Evolutionary conservation across 306 rosid species (phyloP).

Genomic region (Rosa rugosa): DNA sequence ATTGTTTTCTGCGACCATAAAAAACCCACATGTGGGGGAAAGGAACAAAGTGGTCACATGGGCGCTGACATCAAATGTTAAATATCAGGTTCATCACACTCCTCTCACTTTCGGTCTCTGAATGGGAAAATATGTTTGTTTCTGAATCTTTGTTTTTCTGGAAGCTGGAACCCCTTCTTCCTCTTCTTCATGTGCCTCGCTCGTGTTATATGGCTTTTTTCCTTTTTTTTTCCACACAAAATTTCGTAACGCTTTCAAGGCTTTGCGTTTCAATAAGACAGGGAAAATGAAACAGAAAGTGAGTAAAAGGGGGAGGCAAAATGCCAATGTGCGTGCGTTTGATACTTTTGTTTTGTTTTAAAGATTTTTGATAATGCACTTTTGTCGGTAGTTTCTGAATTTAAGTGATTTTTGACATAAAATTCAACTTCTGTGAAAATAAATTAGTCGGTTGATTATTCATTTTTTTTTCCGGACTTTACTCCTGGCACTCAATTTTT

Average conservation of each 20-base stretch:
- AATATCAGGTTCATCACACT: slow-evolving; percentile 21
- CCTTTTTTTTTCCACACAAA: not conserved
- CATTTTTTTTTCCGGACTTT: not conserved
- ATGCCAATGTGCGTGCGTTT: not conserved
- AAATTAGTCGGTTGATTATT: not conserved
- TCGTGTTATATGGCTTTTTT: not conserved
- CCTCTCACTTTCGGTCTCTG: slow-evolving; percentile 21
- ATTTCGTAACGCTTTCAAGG: not conserved
- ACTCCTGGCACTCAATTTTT: not conserved
- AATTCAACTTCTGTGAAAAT: not conserved
- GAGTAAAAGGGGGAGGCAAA: not conserved
- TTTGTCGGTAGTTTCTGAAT: not conserved
- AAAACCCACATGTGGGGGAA: slow-evolving; percentile 42
- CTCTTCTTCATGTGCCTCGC: not conserved
- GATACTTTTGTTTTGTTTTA: not conserved
- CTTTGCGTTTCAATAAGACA: not conserved
- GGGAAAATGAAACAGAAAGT: not conserved
- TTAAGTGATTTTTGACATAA: not conserved
- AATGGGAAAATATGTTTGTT: slow-evolving; percentile 29
- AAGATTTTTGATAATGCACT: not conserved
- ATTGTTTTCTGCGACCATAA: slow-evolving; percentile 23
- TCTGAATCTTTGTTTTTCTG: slow-evolving; percentile 30
- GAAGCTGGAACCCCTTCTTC: slow-evolving; percentile 26
- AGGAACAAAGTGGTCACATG: slow-evolving; percentile 41
- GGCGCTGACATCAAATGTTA: slow-evolving; percentile 43